These are phyloP conservation scores for Xerocomus minutiporus DNA, from an alignment of 1,284 basidiomycete genomes.

Conservation along the genomic window DNA sequence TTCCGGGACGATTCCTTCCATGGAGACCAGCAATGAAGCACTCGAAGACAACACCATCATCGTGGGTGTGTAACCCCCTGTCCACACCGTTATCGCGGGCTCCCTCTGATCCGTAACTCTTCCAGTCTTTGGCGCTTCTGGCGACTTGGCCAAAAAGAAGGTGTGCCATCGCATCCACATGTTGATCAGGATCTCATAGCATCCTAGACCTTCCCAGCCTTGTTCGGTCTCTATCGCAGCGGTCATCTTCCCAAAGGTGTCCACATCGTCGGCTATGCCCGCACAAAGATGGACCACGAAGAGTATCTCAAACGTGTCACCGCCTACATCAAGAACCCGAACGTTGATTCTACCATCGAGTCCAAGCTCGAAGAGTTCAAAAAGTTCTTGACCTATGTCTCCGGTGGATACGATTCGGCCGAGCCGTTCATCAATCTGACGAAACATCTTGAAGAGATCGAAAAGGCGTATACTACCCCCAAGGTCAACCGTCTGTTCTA, in stretches of 20 bases:
- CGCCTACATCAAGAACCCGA: conserved; percentile 77
- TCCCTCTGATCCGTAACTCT: conserved; percentile 16
- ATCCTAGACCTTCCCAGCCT: conserved; percentile 83
- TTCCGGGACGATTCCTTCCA: conserved; percentile 81
- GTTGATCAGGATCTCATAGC: background rate
- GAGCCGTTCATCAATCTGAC: conserved; percentile 75
- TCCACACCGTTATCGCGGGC: conserved; percentile 8
- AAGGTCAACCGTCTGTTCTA: conserved; percentile 83
- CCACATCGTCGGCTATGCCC: conserved; percentile 91
- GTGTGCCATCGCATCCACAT: conserved; percentile 38
- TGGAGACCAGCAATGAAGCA: conserved; percentile 68
- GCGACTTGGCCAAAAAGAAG: conserved; percentile 99
- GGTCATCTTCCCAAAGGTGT: conserved; percentile 78
- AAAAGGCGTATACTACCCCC: conserved; percentile 61
- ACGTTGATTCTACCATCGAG: conserved; percentile 54
- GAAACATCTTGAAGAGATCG: conserved; percentile 73
- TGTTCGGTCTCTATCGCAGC: conserved; percentile 83
- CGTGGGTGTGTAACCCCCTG: conserved; percentile 55
- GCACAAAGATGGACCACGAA: conserved; percentile 87
- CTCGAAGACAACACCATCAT: conserved; percentile 86
- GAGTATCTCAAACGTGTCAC: conserved; percentile 84
- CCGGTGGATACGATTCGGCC: conserved; percentile 84
- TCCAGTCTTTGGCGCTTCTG: conserved; percentile 91
- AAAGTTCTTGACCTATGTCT: conserved; percentile 71
- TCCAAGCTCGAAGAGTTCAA: conserved; percentile 80